Percentiles rank a stretch among this genome's conserved stretches.
phyloP scores from a whole-genome alignment of 176 grass and related monocot genomes.

The Neostapfia colusana region DNA sequence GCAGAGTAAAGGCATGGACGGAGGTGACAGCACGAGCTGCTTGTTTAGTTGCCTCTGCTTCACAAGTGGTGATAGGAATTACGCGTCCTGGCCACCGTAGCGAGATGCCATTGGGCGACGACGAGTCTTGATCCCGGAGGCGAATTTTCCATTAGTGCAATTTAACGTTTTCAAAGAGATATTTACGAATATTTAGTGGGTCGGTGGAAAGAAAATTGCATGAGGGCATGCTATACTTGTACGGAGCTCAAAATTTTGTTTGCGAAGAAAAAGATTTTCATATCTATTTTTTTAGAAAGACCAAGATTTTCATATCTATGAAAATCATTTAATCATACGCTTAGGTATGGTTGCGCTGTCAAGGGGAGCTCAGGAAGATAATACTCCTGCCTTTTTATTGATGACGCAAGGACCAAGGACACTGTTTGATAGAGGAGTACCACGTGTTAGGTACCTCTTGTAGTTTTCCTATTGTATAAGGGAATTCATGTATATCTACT shows the following conservation, averaged over 20 bases:
- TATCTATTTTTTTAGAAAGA: background rate
- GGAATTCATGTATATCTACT: no score
- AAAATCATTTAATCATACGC: background rate
- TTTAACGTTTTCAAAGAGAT: background rate
- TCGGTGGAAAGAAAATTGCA: background rate
- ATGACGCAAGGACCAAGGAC: background rate
- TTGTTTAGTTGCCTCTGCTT: conserved; percentile 33
- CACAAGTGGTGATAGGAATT: conserved; percentile 33
- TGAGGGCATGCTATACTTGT: background rate
- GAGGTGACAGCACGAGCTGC: conserved; percentile 33
- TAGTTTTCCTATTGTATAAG: no score
- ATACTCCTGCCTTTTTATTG: no score
- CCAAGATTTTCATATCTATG: no score
- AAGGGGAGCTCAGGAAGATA: background rate
- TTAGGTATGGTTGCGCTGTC: background rate
- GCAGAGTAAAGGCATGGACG: conserved; percentile 11
- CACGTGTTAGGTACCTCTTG: no score
- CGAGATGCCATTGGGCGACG: conserved; percentile 35
- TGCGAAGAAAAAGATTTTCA: background rate
- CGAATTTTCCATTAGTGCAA: background rate
- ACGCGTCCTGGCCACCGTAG: conserved; percentile 3
- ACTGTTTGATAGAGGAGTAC: background rate
- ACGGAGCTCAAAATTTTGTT: background rate
- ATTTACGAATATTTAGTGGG: background rate
- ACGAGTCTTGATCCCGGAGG: background rate